Base-by-base conservation (phyloP, 345 rosid species). In the Lepidium didymum region DNA sequence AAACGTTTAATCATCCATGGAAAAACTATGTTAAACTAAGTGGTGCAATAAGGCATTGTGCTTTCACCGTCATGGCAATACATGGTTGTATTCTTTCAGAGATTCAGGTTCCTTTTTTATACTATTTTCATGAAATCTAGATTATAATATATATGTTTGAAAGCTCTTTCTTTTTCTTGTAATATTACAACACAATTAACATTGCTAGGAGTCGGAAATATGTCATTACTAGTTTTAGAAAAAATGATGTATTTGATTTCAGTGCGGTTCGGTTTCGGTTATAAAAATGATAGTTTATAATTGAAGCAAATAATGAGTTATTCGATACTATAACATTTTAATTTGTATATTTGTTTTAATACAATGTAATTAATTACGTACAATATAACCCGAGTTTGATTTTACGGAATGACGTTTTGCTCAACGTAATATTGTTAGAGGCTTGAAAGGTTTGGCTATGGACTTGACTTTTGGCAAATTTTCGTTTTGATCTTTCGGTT, bases 51-150 rank as follows among this genome's bases (percentile, higher is more conserved):
- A 83, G 97, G 78, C 96, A 91, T 77, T 91, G 96, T 66, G 91
- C 96, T 63, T 88, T 91, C 64, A 85, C 75, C 81, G 93, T 88
- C 80, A 91, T 88, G 96, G 93, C 97, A 8, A 81, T 88, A 87
- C 97, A 91, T 50, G 93, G 96, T 40, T 91, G 88, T 70, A 79
- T 91, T 25, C 91, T 91, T 64, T 79, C 96, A 10, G 93, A 86
- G 76, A 91, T 91, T 36, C 97, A 91, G 92, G 97, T 86, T 59
- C 70, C 66, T 53, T 43, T 43, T 9, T 45, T 4, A 34, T 34
- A 43, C 52, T 43, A 43, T 43, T 27, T 55, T 56, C 7, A 13
- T 34, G 27, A 67, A 18, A 3, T 1, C 18, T 6, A 52, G 6
- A 27, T 27, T 3, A 2, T 25, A 37, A 25, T 12, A 38, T 23